Evolutionary conservation across 257 asterid genomes (phyloP).

Genomic region (Fraxinus americana): DNA sequence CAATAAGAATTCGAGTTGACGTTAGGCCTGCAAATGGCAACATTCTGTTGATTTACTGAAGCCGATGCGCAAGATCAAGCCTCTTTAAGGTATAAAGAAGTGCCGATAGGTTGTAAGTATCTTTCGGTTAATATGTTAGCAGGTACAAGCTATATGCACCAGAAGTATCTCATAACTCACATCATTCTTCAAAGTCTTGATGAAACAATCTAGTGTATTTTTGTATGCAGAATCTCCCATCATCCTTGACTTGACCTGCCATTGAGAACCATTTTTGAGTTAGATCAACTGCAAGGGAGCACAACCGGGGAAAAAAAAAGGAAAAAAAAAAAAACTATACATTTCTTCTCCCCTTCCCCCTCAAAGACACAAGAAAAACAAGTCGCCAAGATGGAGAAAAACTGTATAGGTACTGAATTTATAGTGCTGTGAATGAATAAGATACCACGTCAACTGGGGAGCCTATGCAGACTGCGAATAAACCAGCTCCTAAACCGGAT

Average conservation of each 20-base stretch:
- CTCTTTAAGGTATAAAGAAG: no score
- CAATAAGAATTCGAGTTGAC: slow-evolving; percentile 8
- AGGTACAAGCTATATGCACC: no score
- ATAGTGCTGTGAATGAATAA: slow-evolving; percentile 3
- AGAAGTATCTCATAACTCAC: slow-evolving; percentile 42
- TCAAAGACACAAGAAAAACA: neutral
- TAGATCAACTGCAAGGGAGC: slow-evolving; percentile 15
- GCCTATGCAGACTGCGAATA: slow-evolving; percentile 94
- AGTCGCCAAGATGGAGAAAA: neutral
- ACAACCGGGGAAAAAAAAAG: no score
- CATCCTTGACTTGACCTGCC: slow-evolving; percentile 96
- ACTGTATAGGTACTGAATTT: neutral
- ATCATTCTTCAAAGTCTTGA: slow-evolving; percentile 88
- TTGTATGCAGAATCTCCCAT: slow-evolving; percentile 92
- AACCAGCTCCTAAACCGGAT: slow-evolving; percentile 95
- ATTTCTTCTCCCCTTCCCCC: neutral
- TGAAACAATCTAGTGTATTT: slow-evolving; percentile 87
- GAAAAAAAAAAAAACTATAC: no score
- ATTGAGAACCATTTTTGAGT: slow-evolving; percentile 22
- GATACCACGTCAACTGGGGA: slow-evolving; percentile 98
- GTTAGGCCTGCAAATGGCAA: neutral
- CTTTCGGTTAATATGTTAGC: no score
- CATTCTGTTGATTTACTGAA: no score
- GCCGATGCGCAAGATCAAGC: no score
- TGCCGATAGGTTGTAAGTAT: no score